Base-by-base conservation (phyloP, 768 basidiomycete species). In the Leccinum subgranulosum region DNA sequence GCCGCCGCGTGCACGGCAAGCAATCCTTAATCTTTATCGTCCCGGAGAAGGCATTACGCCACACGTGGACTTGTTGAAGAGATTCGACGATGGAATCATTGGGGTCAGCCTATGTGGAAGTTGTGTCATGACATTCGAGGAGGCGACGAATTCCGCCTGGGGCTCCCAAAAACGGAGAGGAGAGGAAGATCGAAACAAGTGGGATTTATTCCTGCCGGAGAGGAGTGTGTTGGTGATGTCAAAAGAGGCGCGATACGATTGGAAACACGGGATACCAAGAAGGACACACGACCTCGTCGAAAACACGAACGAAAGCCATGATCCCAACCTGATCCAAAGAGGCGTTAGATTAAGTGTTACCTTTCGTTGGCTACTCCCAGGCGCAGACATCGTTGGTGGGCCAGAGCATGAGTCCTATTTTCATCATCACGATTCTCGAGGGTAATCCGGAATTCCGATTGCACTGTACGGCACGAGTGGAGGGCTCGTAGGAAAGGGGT, bases 11-110 rank as follows among this genome's bases (percentile, higher is more conserved):
- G 87, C 90, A 0, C 80, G 92, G 27, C 94, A 98, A 68, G 90
- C 85, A 1, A 98, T 98, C 55, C 63, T 98, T 53, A 98, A 98
- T 69, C 76, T 94, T 2, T 98, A 98, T 69, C 75, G 76, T 21
- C 92, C 94, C 0, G 95, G 95, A 7, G 85, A 94, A 69, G 95
- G 95, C 11, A 98, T 98, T 62, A 77, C 85, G 0, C 82, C 92
- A 0, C 95, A 98, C 64, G 81, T 98, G 45, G 95, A 98, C 67
- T 78, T 98, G 23, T 80, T 92, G 3, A 75, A 79, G 27, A 84
- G 95, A 14, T 98, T 89, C 66, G 92, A 83, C 7, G 92, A 96
- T 67, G 94, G 92, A 1, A 95, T 98, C 53, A 77, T 98, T 23
- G 92, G 92, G 9, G 82, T 96, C 53, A 94, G 90, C 63, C 76